A percentile compares a stretch with the other conserved stretches of the same genome.
Conservation (phyloP, 768 basidiomycete genomes). For the Leccinum variicolor region DNA sequence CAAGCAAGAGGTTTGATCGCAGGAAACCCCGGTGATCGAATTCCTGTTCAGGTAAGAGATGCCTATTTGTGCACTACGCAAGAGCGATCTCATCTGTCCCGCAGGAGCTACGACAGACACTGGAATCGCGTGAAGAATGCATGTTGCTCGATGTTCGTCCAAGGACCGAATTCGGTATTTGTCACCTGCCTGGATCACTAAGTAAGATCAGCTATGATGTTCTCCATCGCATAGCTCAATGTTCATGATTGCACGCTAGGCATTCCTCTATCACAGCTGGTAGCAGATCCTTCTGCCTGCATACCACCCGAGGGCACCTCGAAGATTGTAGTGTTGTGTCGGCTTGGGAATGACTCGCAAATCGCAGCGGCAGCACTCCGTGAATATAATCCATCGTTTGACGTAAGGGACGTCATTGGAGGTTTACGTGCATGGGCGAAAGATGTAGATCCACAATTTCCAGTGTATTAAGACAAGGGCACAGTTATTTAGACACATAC, state of each 20-base stretch:
- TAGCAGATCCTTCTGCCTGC: slow-evolving; percentile 53
- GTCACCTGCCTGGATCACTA: slow-evolving; percentile 66
- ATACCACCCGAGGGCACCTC: slow-evolving; percentile 28
- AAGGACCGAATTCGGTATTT: slow-evolving; percentile 80
- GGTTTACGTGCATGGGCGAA: slow-evolving; percentile 79
- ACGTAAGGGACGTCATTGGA: slow-evolving; percentile 71
- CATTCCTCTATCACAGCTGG: slow-evolving; percentile 64
- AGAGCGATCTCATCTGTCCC: background rate
- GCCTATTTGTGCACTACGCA: background rate
- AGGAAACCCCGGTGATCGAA: slow-evolving; percentile 41
- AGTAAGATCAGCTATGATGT: slow-evolving; percentile 47
- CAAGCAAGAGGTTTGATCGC: slow-evolving; percentile 47
- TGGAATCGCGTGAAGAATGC: slow-evolving; percentile 29
- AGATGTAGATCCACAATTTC: slow-evolving; percentile 72
- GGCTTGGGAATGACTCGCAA: slow-evolving; percentile 92
- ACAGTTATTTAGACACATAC: slow-evolving; percentile 1
- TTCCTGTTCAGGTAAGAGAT: slow-evolving; percentile 39
- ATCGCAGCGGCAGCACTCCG: slow-evolving; percentile 60
- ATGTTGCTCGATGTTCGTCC: slow-evolving; percentile 78
- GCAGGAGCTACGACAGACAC: slow-evolving; percentile 47
- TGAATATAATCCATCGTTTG: slow-evolving; percentile 19
- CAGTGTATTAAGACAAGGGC: slow-evolving; percentile 58
- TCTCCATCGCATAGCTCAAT: background rate
- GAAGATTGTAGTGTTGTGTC: slow-evolving; percentile 64
- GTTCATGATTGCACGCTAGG: slow-evolving; percentile 45